Conservation (phyloP, 208 protist genomes). For the Acanthamoeba lenticulata region DNA sequence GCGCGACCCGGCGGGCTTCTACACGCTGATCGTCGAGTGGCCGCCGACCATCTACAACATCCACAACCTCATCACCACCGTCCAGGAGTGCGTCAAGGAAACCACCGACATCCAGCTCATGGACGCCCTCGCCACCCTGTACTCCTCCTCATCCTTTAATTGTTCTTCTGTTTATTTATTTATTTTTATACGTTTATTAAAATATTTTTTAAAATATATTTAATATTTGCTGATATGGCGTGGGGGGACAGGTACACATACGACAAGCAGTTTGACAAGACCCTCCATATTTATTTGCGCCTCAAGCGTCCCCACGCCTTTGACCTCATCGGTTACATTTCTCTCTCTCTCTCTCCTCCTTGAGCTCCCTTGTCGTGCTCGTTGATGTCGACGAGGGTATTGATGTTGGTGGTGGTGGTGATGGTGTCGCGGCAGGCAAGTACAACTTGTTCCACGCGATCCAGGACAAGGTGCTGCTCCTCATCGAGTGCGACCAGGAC, state of each 20-base stretch:
- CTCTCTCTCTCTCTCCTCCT: neutral
- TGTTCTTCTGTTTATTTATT: neutral
- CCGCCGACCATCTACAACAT: conserved; percentile 82
- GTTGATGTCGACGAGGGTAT: neutral
- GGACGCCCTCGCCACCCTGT: conserved; percentile 80
- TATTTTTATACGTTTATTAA: neutral
- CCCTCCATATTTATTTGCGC: conserved; percentile 82
- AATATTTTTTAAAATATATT: neutral
- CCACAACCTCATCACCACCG: conserved; percentile 74
- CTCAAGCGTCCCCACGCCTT: conserved; percentile 80
- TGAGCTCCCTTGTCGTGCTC: too few species aligned
- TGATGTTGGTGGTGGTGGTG: neutral
- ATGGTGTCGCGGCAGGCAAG: neutral
- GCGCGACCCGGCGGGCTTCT: conserved; percentile 13
- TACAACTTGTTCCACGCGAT: conserved; percentile 78
- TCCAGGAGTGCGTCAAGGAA: conserved; percentile 67
- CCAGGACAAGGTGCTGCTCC: conserved; percentile 75
- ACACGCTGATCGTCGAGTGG: conserved; percentile 75
- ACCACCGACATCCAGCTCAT: conserved; percentile 69
- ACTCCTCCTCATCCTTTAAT: neutral
- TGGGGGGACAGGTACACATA: conserved; percentile 73
- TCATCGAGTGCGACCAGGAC: conserved; percentile 77
- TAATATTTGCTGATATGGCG: neutral
- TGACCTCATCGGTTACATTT: conserved; percentile 75
- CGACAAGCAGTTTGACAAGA: conserved; percentile 79